These are phyloP conservation scores for Madurella mycetomatis DNA, from an alignment of 2,329 filamentous ascomycete genomes.

Conservation along the genomic window DNA sequence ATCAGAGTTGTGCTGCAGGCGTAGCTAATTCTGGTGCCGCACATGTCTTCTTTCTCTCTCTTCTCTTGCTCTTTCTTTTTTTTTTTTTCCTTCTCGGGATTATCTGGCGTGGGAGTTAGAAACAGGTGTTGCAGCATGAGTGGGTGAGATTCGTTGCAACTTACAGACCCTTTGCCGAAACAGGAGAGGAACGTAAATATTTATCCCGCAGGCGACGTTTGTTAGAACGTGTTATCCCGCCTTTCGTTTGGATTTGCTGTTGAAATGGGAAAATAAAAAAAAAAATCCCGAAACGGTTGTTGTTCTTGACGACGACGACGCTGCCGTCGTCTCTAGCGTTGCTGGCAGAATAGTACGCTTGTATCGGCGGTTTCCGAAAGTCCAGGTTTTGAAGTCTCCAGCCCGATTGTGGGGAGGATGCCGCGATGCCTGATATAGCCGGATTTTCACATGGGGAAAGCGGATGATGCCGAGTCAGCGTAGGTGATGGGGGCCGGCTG, in stretches of 20 bases:
- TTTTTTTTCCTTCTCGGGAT: neutral
- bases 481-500: neutral
- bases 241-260: no score
- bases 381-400: neutral
- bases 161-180: no score
- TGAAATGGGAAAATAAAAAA: no score
- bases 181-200: no score
- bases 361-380: neutral
- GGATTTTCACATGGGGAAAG: neutral
- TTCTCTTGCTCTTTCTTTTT: neutral
- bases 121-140: neutral
- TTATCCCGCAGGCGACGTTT: no score
- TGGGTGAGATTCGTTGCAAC: no score
- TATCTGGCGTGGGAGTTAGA: neutral
- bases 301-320: no score
- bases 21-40: slow-evolving; percentile 26
- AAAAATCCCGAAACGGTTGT: no score
- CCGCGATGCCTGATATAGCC: neutral
- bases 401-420: neutral
- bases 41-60: slow-evolving; percentile 14
- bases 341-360: no score
- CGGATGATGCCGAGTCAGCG: slow-evolving; percentile 4
- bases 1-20: slow-evolving; percentile 25
- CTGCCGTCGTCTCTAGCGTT: no score
- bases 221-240: no score